phyloP scores from a whole-genome alignment of 176 grass and related monocot genomes.

The Carex littledalei region DNA sequence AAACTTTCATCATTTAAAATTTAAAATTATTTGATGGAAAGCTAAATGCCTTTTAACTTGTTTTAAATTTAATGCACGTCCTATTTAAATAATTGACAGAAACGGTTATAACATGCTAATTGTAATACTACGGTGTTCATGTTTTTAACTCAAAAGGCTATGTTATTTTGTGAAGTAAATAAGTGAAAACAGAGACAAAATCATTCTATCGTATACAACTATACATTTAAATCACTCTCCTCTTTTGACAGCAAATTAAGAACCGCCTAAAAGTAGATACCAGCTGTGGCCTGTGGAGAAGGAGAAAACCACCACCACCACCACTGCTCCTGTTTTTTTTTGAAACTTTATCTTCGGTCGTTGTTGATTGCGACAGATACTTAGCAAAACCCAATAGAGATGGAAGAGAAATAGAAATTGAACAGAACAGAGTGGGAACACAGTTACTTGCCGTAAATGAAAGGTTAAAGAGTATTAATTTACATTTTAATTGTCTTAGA shows the following conservation, averaged over 20 bases:
- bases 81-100: no score
- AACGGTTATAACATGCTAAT: background rate
- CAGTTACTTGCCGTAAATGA: background rate
- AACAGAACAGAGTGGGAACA: background rate
- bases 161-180: background rate
- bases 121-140: background rate
- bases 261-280: background rate
- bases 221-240: background rate
- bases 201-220: background rate
- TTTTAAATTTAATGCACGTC: no score
- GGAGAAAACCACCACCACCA: background rate
- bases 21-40: no score
- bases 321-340: background rate
- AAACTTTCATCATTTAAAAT: no score
- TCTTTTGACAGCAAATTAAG: background rate
- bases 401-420: background rate
- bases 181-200: background rate
- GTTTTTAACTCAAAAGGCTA: background rate
- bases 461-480: background rate
- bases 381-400: conserved; percentile 1
- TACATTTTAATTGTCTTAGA: background rate
- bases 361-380: background rate
- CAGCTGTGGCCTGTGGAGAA: background rate
- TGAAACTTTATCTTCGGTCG: background rate
- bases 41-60: no score